Evolutionary conservation across 306 rosid genomes (phyloP), one percentile per base, ranked within the genome.

Genomic region (Quercus berberidifolia): DNA sequence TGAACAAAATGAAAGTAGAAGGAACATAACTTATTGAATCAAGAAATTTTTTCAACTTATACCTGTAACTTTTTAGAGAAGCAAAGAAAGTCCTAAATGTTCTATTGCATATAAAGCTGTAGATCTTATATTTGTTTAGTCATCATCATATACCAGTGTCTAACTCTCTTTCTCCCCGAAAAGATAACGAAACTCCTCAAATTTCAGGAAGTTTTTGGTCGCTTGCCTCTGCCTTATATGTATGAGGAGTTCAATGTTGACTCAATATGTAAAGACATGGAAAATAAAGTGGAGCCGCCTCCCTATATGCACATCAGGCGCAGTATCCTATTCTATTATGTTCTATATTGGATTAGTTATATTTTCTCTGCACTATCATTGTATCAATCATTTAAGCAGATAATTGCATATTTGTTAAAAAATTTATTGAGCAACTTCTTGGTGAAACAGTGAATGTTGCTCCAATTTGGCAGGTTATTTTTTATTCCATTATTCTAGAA

Each of bases 161-260:
- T 65, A 30, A 64, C 13, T 65, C 64, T 58, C 30, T 58, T 25
- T 58, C 70, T 33, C 35, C 43, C 6, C 38, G 4, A 33, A 9
- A 3, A 1, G 38, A 67, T 33, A 68, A 1, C 25, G 13, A 38
- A 57, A 13, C 15, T 71, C 26, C 62, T 75, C 31, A 43, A 52
- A 35, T 72, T 81, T 72, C 85, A 92, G 99, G 97, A 90, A 84
- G 80, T 87, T 21, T 92, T 94, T 81, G 67, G 78, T 64, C 89
- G 90, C 55, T 85, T 92, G 89, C 99, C 97, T 60, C 84, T 90
- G 80, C 97, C 99, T 51, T 92, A 81, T 87, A 58, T 59, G 56
- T 71, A 79, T 0, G 97, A 92, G 88, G 99, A 92, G 84, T 91
- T 94, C 89, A 94, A 91, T 86, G 85, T 92, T 86, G 97, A 94